Conservation (phyloP, 257 asterid species). For the Coffea canephora region DNA sequence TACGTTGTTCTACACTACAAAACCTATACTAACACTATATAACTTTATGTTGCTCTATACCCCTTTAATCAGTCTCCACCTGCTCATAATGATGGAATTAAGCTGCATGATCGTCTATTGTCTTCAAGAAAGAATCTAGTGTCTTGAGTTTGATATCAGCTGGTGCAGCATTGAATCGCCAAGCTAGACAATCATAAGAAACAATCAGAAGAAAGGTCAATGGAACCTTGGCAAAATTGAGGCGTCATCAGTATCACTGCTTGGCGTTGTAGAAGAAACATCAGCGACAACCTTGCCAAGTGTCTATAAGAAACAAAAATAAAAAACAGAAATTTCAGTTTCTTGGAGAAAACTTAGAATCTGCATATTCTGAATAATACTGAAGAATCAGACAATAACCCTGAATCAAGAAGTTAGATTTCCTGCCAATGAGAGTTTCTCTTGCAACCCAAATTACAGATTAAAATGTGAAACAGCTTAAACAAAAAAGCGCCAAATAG, state of each 20-base stretch:
- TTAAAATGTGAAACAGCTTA: neutral
- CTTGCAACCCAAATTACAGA: neutral
- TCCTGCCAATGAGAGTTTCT: neutral
- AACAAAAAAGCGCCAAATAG: neutral
- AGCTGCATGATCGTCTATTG: neutral
- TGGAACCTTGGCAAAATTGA: neutral
- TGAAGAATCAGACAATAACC: neutral
- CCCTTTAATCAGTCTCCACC: neutral
- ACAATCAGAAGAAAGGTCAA: neutral
- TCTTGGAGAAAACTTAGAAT: neutral
- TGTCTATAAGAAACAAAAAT: conserved; percentile 4
- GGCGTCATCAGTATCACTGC: neutral
- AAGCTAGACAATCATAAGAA: neutral
- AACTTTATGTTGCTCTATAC: neutral
- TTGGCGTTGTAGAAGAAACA: conserved; percentile 11
- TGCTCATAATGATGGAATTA: neutral
- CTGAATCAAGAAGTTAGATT: neutral
- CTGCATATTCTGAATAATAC: neutral
- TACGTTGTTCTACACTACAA: too few species aligned
- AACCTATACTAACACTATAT: neutral
- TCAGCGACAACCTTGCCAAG: conserved; percentile 15
- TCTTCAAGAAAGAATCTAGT: neutral
- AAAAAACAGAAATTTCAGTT: neutral
- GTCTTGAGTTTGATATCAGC: neutral
- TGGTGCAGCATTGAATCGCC: neutral